These are phyloP conservation scores for Saturnispora sanitii DNA, from an alignment of 805 yeast species.

Conservation along the genomic window DNA sequence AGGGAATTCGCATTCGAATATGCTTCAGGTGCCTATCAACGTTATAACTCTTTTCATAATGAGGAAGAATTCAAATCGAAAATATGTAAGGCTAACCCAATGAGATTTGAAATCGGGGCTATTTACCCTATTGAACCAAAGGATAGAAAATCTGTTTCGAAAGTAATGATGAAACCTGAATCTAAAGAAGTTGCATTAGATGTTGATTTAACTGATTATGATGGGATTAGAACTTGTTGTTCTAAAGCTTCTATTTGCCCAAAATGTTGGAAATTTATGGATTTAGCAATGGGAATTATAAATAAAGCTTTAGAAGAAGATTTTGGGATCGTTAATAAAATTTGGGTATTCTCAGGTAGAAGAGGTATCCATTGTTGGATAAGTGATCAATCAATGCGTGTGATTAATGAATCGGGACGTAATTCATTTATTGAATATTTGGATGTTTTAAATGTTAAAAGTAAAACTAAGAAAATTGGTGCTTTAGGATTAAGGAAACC, in stretches of 20 bases:
- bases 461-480: conserved; percentile 33
- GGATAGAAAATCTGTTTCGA: conserved; percentile 67
- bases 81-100: conserved; percentile 66
- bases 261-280: conserved; percentile 90
- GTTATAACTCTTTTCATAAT: conserved; percentile 68
- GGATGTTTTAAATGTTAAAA: conserved; percentile 54
- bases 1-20: conserved; percentile 92
- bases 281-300: conserved; percentile 70
- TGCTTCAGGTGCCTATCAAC: conserved; percentile 77
- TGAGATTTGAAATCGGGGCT: conserved; percentile 93
- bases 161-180: conserved; percentile 67
- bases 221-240: conserved; percentile 89
- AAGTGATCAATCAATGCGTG: conserved; percentile 75
- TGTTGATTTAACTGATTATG: conserved; percentile 97
- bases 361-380: conserved; percentile 99
- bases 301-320: conserved; percentile 69
- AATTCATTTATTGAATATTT: conserved; percentile 76
- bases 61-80: conserved; percentile 69
- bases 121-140: conserved; percentile 82
- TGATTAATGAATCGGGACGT: conserved; percentile 61
- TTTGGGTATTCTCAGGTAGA: conserved; percentile 97
- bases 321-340: conserved; percentile 75
- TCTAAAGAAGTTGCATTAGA: conserved; percentile 88
- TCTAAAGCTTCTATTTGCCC: conserved; percentile 72
- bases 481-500: conserved; percentile 60